Percentiles rank a stretch among this genome's conserved stretches.
phyloP scores from a whole-genome alignment of 192 early-diverging fungal genomes.

The Glomus cerebriforme region DNA sequence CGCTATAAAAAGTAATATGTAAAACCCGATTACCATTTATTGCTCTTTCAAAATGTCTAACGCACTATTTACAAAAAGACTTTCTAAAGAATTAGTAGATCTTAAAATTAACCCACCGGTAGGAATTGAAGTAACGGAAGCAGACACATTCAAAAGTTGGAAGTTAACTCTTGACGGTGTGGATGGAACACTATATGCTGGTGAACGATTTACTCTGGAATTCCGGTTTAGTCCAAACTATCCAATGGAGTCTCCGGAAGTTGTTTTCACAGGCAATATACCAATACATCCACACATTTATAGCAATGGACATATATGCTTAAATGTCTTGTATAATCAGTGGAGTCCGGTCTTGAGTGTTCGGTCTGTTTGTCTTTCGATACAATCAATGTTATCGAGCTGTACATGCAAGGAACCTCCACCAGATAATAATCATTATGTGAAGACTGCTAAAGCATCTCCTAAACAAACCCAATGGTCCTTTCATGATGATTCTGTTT shows the following conservation, averaged over 20 bases:
- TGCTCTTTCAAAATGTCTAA: not conserved
- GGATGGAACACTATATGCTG: slow-evolving; percentile 64
- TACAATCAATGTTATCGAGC: slow-evolving; percentile 91
- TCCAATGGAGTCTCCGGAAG: slow-evolving; percentile 71
- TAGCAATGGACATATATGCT: slow-evolving; percentile 96
- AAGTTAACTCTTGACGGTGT: slow-evolving; percentile 62
- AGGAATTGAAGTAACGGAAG: slow-evolving; percentile 53
- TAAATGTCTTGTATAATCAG: slow-evolving; percentile 92
- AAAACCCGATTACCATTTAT: not conserved
- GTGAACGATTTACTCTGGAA: slow-evolving; percentile 54
- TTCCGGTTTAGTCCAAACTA: slow-evolving; percentile 76
- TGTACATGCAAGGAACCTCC: slow-evolving; percentile 62
- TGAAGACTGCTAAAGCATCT: slow-evolving; percentile 51
- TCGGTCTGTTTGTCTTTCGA: slow-evolving; percentile 82
- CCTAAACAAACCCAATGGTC: slow-evolving; percentile 65
- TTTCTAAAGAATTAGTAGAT: slow-evolving; percentile 54
- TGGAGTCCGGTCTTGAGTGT: slow-evolving; percentile 95
- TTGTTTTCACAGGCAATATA: slow-evolving; percentile 56
- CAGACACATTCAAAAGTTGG: slow-evolving; percentile 69
- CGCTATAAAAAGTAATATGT: not conserved
- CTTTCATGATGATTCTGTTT: slow-evolving; percentile 48
- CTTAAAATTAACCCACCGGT: slow-evolving; percentile 54
- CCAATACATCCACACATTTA: slow-evolving; percentile 82
- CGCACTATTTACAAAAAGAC: slow-evolving; percentile 51
- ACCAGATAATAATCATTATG: slow-evolving; percentile 59